Evolutionary conservation across 225 moss, liverwort and hornwort species (phyloP).

Genomic region (Pseudisothecium myosuroides): DNA sequence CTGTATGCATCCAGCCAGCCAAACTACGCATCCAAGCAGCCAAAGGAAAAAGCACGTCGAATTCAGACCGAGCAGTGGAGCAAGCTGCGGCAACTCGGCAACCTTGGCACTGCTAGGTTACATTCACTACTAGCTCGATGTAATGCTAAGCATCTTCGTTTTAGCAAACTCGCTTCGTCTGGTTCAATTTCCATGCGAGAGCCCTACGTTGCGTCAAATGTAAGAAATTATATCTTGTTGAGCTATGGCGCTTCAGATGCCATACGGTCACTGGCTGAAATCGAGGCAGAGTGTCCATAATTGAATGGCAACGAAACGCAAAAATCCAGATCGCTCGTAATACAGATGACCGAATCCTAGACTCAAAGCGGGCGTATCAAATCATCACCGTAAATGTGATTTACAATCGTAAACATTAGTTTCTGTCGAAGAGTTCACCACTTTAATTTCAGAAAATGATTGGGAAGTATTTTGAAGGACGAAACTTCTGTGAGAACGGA

Average conservation of each 20-base stretch:
- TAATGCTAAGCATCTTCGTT: not conserved
- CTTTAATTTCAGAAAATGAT: no score
- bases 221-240: no score
- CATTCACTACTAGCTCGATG: not conserved
- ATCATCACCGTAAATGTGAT: not conserved
- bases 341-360: no score
- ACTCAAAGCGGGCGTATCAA: not conserved
- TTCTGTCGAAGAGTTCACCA: not conserved
- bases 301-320: not conserved
- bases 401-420: no score
- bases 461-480: no score
- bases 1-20: not conserved
- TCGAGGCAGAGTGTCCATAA: not conserved
- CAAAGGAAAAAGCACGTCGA: not conserved
- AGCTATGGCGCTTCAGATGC: not conserved
- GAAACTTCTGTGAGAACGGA: not conserved
- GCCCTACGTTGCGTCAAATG: no score
- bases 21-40: not conserved
- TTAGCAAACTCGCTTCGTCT: not conserved
- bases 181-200: not conserved
- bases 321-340: not conserved
- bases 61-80: not conserved
- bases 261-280: not conserved
- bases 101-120: not conserved
- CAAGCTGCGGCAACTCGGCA: not conserved